These are phyloP conservation scores for Leccinum rimulosum DNA, from an alignment of 768 basidiomycete genomes.

Conservation along the genomic window DNA sequence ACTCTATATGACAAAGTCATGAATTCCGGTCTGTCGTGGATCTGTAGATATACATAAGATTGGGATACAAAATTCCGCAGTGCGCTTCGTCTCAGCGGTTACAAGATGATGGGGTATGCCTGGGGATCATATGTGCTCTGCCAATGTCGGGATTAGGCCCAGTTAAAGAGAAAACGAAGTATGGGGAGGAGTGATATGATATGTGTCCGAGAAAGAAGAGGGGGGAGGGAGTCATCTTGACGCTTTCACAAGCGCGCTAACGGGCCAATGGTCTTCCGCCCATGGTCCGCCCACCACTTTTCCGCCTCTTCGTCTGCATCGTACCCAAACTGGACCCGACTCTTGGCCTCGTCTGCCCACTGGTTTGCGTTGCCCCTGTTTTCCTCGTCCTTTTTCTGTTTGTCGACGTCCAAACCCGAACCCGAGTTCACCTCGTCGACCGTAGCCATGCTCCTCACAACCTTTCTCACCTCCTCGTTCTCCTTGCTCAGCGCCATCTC, in stretches of 20 bases:
- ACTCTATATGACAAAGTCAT: not conserved
- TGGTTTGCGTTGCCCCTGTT: constrained; percentile 45
- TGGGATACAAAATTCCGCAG: not conserved
- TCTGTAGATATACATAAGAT: not conserved
- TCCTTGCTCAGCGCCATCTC: constrained; percentile 33
- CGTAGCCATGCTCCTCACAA: constrained; percentile 14
- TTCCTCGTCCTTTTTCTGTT: not conserved
- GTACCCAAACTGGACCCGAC: constrained; percentile 45
- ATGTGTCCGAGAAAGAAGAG: not conserved
- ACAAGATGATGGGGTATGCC: not conserved
- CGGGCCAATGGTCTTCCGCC: constrained; percentile 15
- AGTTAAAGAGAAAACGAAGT: not conserved
- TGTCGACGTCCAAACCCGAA: too few species aligned
- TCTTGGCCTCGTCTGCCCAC: constrained; percentile 59
- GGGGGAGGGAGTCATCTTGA: not conserved
- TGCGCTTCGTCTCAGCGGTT: not conserved
- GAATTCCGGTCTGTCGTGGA: not conserved
- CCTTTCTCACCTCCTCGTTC: constrained; percentile 6
- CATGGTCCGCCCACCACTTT: constrained; percentile 44
- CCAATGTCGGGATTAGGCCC: not conserved
- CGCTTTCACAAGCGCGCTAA: constrained; percentile 13
- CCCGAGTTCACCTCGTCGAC: not conserved
- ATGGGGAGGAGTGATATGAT: not conserved
- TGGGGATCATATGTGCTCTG: too few species aligned
- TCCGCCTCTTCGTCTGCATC: constrained; percentile 53